These are phyloP conservation scores for Penicillium argentinense DNA, from an alignment of 495 filamentous ascomycete species.

Conservation along the genomic window DNA sequence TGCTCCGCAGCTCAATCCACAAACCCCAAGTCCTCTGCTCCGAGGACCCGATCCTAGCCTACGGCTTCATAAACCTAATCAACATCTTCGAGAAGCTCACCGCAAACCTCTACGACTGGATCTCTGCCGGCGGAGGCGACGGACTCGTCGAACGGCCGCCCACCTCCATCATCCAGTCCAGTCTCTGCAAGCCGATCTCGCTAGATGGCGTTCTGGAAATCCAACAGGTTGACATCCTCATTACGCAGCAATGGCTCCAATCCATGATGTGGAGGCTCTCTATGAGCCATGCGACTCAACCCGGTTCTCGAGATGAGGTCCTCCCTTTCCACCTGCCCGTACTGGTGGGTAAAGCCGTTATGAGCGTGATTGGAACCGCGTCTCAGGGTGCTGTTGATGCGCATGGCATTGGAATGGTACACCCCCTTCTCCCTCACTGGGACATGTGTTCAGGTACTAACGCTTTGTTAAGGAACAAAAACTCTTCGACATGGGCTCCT, in stretches of 20 bases:
- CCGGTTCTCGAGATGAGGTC: conserved; percentile 42
- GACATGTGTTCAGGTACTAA: too few relatives aligned
- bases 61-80: conserved; percentile 56
- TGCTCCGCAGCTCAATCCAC: conserved; percentile 50
- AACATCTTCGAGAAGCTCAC: conserved; percentile 51
- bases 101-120: conserved; percentile 43
- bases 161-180: conserved; percentile 39
- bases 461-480: conserved; percentile 50
- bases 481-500: conserved; percentile 38
- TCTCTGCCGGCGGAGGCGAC: conserved; percentile 41
- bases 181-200: conserved; percentile 37
- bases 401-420: conserved; percentile 64
- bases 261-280: conserved; percentile 62
- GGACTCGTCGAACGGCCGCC: conserved; percentile 36
- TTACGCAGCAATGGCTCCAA: conserved; percentile 64
- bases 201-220: conserved; percentile 51
- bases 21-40: conserved; percentile 47
- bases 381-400: conserved; percentile 56
- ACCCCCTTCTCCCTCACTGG: too few relatives aligned
- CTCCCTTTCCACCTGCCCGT: conserved; percentile 61
- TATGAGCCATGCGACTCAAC: conserved; percentile 53
- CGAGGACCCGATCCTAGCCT: conserved; percentile 46
- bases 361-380: conserved; percentile 51
- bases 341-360: conserved; percentile 54
- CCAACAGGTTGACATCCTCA: conserved; percentile 60